A percentile compares a stretch with the other conserved stretches of the same genome.
These are phyloP conservation scores for Candida piceae DNA, from an alignment of 805 yeast genomes.

Conservation along the genomic window DNA sequence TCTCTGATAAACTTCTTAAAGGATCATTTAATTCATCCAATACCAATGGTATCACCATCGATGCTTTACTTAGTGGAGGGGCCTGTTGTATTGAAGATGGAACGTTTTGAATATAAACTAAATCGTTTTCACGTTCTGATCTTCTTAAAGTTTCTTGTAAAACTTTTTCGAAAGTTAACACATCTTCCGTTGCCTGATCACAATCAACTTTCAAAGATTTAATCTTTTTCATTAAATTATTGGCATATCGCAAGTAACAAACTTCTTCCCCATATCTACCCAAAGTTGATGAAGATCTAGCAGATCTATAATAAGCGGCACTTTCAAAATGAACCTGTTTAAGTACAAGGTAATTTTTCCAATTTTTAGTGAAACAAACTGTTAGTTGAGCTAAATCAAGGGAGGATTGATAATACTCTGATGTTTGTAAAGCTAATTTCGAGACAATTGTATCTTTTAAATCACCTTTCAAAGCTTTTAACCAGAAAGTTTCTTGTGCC, in stretches of 20 bases:
- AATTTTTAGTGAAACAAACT: conserved; percentile 37
- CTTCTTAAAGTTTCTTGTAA: conserved; percentile 42
- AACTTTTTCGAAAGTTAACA: conserved; percentile 42
- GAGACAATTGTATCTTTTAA: conserved; percentile 59
- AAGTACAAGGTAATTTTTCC: conserved; percentile 56
- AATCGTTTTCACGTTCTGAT: conserved; percentile 75
- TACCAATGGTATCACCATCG: conserved; percentile 45
- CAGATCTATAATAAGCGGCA: conserved; percentile 61
- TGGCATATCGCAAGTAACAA: conserved; percentile 46
- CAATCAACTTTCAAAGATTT: conserved; percentile 38
- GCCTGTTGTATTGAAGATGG: conserved; percentile 39
- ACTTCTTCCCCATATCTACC: conserved; percentile 71
- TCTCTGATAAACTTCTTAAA: conserved; percentile 21
- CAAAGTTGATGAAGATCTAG: conserved; percentile 42
- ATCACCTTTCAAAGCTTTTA: conserved; percentile 48
- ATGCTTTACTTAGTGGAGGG: conserved; percentile 41
- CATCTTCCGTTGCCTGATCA: conserved; percentile 44
- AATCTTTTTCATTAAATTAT: conserved; percentile 33
- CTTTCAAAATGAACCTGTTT: conserved; percentile 66
- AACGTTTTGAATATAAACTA: conserved; percentile 65
- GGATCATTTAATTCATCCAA: conserved; percentile 36
- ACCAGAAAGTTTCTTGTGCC: conserved; percentile 87
- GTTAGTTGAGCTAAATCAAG: conserved; percentile 39
- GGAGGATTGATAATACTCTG: conserved; percentile 50
- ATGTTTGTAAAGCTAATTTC: conserved; percentile 58